Percentiles rank a stretch among this genome's conserved stretches.
These are phyloP conservation scores for Colletotrichum incanum DNA, from an alignment of 2,329 filamentous ascomycete genomes.

Conservation along the genomic window DNA sequence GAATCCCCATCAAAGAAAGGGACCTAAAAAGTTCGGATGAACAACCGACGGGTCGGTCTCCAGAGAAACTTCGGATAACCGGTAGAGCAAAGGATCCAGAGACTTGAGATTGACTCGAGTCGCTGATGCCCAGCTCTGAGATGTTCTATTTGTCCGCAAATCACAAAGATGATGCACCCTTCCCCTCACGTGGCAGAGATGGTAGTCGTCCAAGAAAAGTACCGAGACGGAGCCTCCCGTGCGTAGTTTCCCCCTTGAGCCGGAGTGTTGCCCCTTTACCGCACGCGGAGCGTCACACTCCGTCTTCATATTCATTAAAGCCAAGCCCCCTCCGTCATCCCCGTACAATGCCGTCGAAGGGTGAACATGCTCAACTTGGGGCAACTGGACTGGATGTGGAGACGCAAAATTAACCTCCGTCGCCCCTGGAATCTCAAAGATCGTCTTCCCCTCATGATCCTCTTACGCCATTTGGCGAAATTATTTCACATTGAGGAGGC, in stretches of 20 bases:
- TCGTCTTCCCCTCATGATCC: not conserved
- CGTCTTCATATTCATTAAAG: slow-evolving; percentile 15
- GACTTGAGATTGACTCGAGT: not conserved
- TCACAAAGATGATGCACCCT: not conserved
- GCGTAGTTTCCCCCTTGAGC: not conserved
- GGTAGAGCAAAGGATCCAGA: not conserved
- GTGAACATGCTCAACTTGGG: not conserved
- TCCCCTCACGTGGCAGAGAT: not conserved
- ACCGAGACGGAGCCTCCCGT: not conserved
- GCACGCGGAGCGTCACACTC: slow-evolving; percentile 32
- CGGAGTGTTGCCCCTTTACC: slow-evolving; percentile 14
- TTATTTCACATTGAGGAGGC: slow-evolving; percentile 2
- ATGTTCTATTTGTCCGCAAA: slow-evolving; percentile 12
- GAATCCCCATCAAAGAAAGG: slow-evolving; percentile 5
- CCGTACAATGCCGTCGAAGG: not conserved
- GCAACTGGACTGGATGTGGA: slow-evolving; percentile 20
- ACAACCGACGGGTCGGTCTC: not conserved
- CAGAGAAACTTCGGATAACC: not conserved
- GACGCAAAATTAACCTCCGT: slow-evolving; percentile 28
- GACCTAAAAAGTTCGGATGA: slow-evolving; percentile 25
- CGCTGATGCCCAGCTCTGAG: not conserved
- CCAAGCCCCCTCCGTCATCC: slow-evolving; percentile 30
- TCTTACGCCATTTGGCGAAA: slow-evolving; percentile 21
- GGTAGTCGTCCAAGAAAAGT: not conserved
- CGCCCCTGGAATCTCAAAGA: slow-evolving; percentile 26